Conservation (phyloP, 208 protist genomes). For the Trypanosoma lewisi region DNA sequence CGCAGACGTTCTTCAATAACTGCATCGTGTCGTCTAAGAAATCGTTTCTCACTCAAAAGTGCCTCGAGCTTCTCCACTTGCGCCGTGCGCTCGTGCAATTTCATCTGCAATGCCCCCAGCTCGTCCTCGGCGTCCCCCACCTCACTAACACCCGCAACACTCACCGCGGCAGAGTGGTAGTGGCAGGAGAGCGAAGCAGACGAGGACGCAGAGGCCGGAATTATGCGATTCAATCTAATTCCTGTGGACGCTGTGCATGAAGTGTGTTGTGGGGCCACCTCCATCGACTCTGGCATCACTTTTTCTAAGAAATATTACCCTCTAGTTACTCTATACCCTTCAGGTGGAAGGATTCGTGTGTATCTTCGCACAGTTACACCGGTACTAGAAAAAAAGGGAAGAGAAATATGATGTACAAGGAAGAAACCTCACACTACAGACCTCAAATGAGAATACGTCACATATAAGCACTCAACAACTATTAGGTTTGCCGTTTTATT, state of each 20-base stretch:
- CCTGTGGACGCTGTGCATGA: neutral
- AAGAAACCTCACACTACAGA: too few relatives aligned
- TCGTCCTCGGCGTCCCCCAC: conserved; percentile 3
- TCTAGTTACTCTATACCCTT: too few relatives aligned
- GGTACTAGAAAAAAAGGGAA: too few relatives aligned
- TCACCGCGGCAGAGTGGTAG: neutral
- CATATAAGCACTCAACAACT: too few relatives aligned
- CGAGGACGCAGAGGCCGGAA: too few relatives aligned
- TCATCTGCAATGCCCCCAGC: neutral
- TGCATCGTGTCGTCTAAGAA: conserved; percentile 15
- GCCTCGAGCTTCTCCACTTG: conserved; percentile 12
- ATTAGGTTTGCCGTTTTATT: too few relatives aligned
- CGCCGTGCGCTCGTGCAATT: conserved; percentile 18
- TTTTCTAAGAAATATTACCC: neutral
- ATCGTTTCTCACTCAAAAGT: conserved; percentile 21
- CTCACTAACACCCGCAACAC: neutral
- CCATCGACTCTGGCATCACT: neutral
- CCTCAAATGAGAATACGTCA: too few relatives aligned
- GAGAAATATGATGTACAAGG: too few relatives aligned
- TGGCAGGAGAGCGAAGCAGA: neutral
- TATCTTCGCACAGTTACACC: too few relatives aligned
- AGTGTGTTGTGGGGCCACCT: neutral
- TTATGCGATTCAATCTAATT: neutral
- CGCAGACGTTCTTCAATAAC: conserved; percentile 4
- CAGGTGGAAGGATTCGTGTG: too few relatives aligned